phyloP scores from a whole-genome alignment of 2,329 filamentous ascomycete species.

The Davidsoniella virescens region DNA sequence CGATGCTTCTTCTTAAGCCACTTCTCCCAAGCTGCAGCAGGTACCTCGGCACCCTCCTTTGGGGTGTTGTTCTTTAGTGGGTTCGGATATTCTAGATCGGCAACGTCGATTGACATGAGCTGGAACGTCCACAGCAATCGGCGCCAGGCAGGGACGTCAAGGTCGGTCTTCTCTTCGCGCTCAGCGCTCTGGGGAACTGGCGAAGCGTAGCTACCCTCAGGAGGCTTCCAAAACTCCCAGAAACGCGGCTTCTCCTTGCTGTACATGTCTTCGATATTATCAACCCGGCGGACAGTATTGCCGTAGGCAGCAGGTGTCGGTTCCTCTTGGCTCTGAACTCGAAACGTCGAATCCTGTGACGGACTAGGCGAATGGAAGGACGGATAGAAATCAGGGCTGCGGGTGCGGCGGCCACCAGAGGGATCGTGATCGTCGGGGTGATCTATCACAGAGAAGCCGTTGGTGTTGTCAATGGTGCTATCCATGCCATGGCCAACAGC shows the following conservation, averaged over 20 bases:
- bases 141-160: constrained; percentile 33
- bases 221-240: constrained; percentile 51
- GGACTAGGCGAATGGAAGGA: constrained; percentile 8
- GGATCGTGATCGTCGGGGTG: neutral
- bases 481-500: constrained; percentile 34
- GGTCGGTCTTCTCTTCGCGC: constrained; percentile 19
- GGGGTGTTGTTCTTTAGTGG: constrained; percentile 41
- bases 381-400: constrained; percentile 16
- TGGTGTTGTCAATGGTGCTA: constrained; percentile 35
- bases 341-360: constrained; percentile 6
- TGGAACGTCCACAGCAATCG: constrained; percentile 6
- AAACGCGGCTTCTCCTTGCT: constrained; percentile 30
- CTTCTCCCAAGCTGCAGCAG: constrained; percentile 50
- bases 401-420: constrained; percentile 14
- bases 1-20: constrained; percentile 71
- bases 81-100: constrained; percentile 37
- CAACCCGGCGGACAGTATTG: constrained; percentile 37
- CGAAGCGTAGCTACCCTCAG: constrained; percentile 42
- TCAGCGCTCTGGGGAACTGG: constrained; percentile 43
- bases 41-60: constrained; percentile 38
- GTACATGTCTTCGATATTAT: constrained; percentile 33
- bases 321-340: constrained; percentile 7
- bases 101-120: constrained; percentile 21
- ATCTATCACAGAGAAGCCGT: constrained; percentile 31
- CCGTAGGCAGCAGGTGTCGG: constrained; percentile 15